Base-by-base conservation (phyloP, 495 filamentous ascomycete genomes). In the Beverwykella pulmonaria region DNA sequence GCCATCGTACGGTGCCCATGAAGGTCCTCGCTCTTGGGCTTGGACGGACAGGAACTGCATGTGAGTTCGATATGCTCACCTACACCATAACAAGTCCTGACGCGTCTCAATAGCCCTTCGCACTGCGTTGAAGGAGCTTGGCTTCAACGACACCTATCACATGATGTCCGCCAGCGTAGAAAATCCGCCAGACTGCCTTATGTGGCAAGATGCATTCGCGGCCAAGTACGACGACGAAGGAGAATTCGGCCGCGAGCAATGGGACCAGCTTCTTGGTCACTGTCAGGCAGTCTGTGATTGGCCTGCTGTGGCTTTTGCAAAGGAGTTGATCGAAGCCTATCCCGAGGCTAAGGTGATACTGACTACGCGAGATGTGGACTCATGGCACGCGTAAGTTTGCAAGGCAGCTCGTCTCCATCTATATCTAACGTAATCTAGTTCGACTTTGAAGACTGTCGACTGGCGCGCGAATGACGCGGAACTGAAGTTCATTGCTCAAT, bases 301-400 rank as follows among this genome's bases (percentile, higher is more conserved):
- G 82, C 86, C 87, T 10, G 85, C 85, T 46, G 84, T 82, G 54
- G 83, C 84, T 30, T 89, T 89, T 67, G 85, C 83, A 50, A 82
- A 84, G 69, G 87, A 90, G 73, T 77, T 90, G 34, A 87, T 89
- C 32, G 85, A 84, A 52, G 85, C 86, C 15, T 90, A 90, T 67
- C 87, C 87, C 15, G 87, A 90, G 48, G 87, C 87, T 34, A 90
- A 90, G 73, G 84, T 90, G 41, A 81, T 90, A 47, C 73, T 90
- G 65, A 85, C 84, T 23, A 84, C 80, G 34, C 82, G 87, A 32
- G 86, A 89, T 39, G 81, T 85, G 20, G 82, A 86, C 72, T 79
- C 80, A 34, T 86, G 84, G 84, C 81, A 85, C 71, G 79, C 79
- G 71, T 82, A 79, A 46, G 61, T 76, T 69, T 32, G 46, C 19